These are phyloP conservation scores for Fusarium annulatum DNA, from an alignment of 2,329 filamentous ascomycete genomes.

Conservation along the genomic window DNA sequence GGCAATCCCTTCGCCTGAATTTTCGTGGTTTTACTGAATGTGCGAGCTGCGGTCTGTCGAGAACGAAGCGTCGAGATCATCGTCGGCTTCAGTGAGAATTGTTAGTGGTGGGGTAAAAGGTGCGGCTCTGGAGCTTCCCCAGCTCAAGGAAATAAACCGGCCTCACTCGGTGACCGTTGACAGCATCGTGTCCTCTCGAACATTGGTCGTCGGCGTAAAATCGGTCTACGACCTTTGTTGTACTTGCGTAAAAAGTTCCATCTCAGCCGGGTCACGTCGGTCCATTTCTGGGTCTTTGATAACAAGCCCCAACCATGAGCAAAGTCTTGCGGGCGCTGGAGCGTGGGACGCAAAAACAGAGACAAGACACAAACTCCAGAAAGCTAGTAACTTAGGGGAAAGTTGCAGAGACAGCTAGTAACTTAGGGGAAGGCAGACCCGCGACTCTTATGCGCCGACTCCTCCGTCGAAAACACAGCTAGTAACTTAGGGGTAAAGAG, in stretches of 20 bases:
- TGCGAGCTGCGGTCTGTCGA: constrained; percentile 2
- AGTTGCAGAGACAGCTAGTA: constrained; percentile 40
- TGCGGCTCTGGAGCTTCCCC: constrained; percentile 38
- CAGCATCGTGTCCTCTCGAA: neutral
- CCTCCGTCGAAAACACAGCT: constrained; percentile 37
- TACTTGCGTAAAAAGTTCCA: constrained; percentile 2
- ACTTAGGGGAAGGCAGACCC: constrained; percentile 43
- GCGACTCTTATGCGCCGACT: constrained; percentile 40
- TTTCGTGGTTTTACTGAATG: rapidly evolving
- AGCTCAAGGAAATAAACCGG: constrained; percentile 35
- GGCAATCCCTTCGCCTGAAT: neutral
- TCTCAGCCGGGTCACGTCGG: constrained; percentile 9
- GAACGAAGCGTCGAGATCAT: neutral
- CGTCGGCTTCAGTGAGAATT: neutral
- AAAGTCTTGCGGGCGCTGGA: constrained; percentile 32
- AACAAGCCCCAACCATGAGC: neutral
- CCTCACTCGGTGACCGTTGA: neutral
- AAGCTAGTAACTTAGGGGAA: constrained; percentile 42
- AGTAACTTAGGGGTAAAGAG: constrained; percentile 44
- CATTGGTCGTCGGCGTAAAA: neutral
- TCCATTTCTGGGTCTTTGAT: constrained; percentile 10
- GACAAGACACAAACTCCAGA: constrained; percentile 9
- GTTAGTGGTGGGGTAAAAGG: constrained; percentile 2
- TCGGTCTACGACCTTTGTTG: constrained; percentile 10
- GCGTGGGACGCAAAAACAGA: constrained; percentile 4